Conservation (phyloP, 2,329 filamentous ascomycete genomes). For the Epichloe typhina region DNA sequence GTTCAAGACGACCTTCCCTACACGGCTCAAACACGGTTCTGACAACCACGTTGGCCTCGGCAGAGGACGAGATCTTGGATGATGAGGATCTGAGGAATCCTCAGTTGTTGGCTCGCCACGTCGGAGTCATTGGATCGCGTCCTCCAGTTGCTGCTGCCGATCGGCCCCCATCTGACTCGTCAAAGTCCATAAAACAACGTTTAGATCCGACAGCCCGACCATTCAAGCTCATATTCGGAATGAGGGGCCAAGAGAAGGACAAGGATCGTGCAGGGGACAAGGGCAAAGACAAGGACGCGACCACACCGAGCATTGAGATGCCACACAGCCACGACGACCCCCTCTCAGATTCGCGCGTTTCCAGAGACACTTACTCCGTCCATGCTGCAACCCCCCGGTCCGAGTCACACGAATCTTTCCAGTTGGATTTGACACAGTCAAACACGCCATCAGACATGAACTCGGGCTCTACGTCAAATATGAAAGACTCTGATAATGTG, state of each 20-base stretch:
- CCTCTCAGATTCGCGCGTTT: slow-evolving; percentile 38
- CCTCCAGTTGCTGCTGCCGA: slow-evolving; percentile 28
- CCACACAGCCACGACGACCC: slow-evolving; percentile 31
- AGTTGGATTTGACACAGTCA: slow-evolving; percentile 40
- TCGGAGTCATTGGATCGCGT: slow-evolving; percentile 68
- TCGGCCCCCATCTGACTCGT: background rate
- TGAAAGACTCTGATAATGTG: slow-evolving; percentile 42
- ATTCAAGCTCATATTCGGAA: slow-evolving; percentile 60
- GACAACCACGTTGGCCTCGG: slow-evolving; percentile 47
- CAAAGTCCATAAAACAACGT: slow-evolving; percentile 38
- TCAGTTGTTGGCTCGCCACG: slow-evolving; percentile 40
- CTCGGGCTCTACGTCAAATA: slow-evolving; percentile 22
- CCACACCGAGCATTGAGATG: slow-evolving; percentile 26
- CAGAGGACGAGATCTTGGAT: slow-evolving; percentile 51
- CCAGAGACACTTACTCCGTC: slow-evolving; percentile 42
- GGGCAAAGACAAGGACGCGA: slow-evolving; percentile 24
- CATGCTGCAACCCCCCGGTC: slow-evolving; percentile 45
- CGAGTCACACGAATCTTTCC: slow-evolving; percentile 46
- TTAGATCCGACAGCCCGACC: slow-evolving; percentile 84
- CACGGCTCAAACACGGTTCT: slow-evolving; percentile 59
- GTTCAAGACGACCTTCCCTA: slow-evolving; percentile 68
- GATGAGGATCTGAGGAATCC: slow-evolving; percentile 41
- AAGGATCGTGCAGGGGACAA: slow-evolving; percentile 22
- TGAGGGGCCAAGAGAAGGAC: slow-evolving; percentile 23
- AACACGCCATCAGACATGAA: slow-evolving; percentile 44